These are phyloP conservation scores for Bacterosira constricta DNA, from an alignment of 108 stramenopile species.

Conservation along the genomic window DNA sequence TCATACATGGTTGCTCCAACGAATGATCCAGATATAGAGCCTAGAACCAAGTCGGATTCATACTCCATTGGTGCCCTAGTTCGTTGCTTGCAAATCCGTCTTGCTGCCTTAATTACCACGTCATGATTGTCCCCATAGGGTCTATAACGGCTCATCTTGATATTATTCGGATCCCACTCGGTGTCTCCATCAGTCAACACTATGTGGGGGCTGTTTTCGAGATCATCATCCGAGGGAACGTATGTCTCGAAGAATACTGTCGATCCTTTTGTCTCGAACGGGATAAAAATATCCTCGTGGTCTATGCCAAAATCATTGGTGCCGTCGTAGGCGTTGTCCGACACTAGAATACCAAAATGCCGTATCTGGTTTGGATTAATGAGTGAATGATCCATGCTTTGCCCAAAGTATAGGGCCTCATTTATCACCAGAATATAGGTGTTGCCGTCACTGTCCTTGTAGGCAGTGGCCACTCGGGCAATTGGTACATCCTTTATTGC, in stretches of 20 bases:
- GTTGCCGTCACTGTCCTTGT: not conserved
- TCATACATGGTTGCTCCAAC: too few relatives aligned
- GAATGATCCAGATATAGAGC: too few relatives aligned
- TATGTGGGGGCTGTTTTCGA: not conserved
- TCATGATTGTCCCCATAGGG: too few relatives aligned
- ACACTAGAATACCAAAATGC: not conserved
- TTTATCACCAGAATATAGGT: not conserved
- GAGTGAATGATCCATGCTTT: not conserved
- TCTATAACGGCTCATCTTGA: too few relatives aligned
- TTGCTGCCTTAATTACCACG: too few relatives aligned
- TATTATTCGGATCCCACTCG: not conserved
- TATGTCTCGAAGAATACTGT: slow-evolving; percentile 8
- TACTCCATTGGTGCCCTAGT: too few relatives aligned
- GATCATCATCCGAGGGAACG: slow-evolving; percentile 1
- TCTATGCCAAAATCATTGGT: not conserved
- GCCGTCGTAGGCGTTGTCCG: slow-evolving; percentile 9
- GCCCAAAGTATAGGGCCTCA: slow-evolving; percentile 2
- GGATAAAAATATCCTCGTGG: not conserved
- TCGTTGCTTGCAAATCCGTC: too few relatives aligned
- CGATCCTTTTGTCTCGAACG: not conserved
- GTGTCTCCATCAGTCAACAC: slow-evolving; percentile 1
- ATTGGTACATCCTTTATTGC: not conserved
- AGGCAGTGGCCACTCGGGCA: not conserved
- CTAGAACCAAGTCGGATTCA: too few relatives aligned
- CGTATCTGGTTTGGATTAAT: slow-evolving; percentile 35